phyloP scores from a whole-genome alignment of 2,329 filamentous ascomycete genomes.

The Ophiostoma sp. region DNA sequence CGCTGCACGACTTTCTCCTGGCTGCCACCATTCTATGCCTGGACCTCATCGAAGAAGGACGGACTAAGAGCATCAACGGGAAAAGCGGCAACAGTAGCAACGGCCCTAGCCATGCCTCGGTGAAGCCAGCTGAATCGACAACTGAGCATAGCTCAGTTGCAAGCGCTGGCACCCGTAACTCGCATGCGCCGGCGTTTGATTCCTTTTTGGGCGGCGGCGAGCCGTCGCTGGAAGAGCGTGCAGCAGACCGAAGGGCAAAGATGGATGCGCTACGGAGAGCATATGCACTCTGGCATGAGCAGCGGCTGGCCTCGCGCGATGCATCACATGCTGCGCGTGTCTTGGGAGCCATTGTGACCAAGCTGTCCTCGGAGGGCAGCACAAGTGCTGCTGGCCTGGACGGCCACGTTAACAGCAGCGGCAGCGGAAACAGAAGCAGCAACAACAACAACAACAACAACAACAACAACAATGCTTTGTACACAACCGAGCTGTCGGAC shows the following conservation, averaged over 20 bases:
- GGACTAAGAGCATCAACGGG: background rate
- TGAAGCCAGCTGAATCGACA: background rate
- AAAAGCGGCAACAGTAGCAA: background rate
- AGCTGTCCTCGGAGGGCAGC: conserved; percentile 31
- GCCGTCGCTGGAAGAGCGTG: conserved; percentile 20
- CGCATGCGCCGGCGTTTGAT: background rate
- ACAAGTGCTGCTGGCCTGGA: background rate
- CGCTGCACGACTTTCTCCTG: conserved; percentile 57
- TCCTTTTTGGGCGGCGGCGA: conserved; percentile 14
- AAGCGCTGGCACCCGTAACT: background rate
- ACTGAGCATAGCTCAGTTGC: background rate
- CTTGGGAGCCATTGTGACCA: conserved; percentile 43
- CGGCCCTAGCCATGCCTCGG: background rate
- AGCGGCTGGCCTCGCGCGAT: conserved; percentile 39
- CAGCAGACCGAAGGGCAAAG: conserved; percentile 32
- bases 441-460: too few species aligned
- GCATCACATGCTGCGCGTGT: conserved; percentile 45
- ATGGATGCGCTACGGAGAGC: conserved; percentile 40
- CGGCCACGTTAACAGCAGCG: background rate
- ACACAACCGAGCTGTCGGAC: background rate
- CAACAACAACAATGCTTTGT: background rate
- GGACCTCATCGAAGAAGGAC: conserved; percentile 37
- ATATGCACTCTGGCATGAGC: conserved; percentile 41
- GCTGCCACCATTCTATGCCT: conserved; percentile 58
- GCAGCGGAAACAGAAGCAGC: too few species aligned